These are phyloP conservation scores for Leucocoprinus gongylophorus DNA, from an alignment of 1,284 basidiomycete species.

Conservation along the genomic window DNA sequence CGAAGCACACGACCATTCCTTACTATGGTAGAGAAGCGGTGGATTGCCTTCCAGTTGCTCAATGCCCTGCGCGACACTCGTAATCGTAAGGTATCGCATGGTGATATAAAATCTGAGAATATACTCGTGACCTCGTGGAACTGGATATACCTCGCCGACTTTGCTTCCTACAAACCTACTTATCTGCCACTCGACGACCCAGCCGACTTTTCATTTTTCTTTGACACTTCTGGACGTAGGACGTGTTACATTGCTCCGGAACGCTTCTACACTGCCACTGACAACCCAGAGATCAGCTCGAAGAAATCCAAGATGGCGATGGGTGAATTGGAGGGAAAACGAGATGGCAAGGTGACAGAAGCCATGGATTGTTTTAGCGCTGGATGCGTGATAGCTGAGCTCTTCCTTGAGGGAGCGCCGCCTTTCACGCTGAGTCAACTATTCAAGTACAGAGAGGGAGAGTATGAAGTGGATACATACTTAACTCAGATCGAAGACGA, in stretches of 20 bases:
- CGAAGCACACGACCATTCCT: constrained; percentile 92
- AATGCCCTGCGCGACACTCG: constrained; percentile 81
- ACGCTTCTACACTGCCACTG: constrained; percentile 80
- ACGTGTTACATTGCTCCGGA: constrained; percentile 98
- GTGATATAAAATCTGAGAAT: constrained; percentile 98
- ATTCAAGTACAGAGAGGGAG: constrained; percentile 90
- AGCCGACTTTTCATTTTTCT: constrained; percentile 96
- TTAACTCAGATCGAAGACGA: constrained; percentile 76
- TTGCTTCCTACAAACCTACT: constrained; percentile 96
- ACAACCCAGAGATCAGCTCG: constrained; percentile 61
- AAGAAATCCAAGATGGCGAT: constrained; percentile 47
- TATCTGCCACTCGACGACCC: constrained; percentile 96
- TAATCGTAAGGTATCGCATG: constrained; percentile 83
- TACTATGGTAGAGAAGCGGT: constrained; percentile 90
- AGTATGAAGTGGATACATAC: constrained; percentile 71
- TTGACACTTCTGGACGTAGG: constrained; percentile 88
- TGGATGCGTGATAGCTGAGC: constrained; percentile 94
- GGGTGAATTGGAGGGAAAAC: constrained; percentile 41
- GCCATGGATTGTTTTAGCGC: constrained; percentile 97
- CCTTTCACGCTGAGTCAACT: constrained; percentile 94
- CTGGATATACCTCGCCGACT: constrained; percentile 93
- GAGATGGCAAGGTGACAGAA: constrained; percentile 83
- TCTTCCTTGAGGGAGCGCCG: constrained; percentile 92
- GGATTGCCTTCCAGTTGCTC: constrained; percentile 94
- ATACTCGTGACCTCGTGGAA: constrained; percentile 96